Evolutionary conservation across 2,329 filamentous ascomycete species (phyloP).

Genomic region (Emergomyces orientalis): DNA sequence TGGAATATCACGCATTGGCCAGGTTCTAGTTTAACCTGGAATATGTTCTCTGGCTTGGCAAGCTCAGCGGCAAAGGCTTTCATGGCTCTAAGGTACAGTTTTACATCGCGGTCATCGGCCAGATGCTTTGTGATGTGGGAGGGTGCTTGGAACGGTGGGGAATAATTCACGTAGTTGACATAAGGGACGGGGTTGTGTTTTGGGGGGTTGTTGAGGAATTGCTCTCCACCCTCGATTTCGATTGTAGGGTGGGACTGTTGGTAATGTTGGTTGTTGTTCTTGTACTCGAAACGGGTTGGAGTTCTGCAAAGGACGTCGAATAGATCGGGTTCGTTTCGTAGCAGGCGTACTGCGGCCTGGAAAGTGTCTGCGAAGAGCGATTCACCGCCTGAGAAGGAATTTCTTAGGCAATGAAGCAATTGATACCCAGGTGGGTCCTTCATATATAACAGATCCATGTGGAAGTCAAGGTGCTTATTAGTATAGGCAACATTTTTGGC

Average conservation of each 20-base stretch:
- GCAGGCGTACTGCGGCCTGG: slow-evolving; percentile 42
- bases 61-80: slow-evolving; percentile 51
- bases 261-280: slow-evolving; percentile 56
- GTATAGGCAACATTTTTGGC: slow-evolving; percentile 94
- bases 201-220: background rate
- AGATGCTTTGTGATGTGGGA: slow-evolving; percentile 26
- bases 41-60: slow-evolving; percentile 50
- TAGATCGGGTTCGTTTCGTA: background rate
- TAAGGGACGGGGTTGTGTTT: background rate
- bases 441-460: slow-evolving; percentile 91
- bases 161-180: slow-evolving; percentile 53
- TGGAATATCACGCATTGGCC: slow-evolving; percentile 93
- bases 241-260: slow-evolving; percentile 50
- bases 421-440: slow-evolving; percentile 70
- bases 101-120: slow-evolving; percentile 3
- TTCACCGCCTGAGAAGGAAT: slow-evolving; percentile 68
- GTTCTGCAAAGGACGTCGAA: slow-evolving; percentile 35
- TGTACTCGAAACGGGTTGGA: slow-evolving; percentile 57
- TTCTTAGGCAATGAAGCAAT: slow-evolving; percentile 79
- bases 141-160: slow-evolving; percentile 67
- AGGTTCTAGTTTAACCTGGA: slow-evolving; percentile 62
- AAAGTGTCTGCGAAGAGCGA: slow-evolving; percentile 78
- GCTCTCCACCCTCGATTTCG: slow-evolving; percentile 24
- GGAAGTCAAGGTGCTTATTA: slow-evolving; percentile 67
- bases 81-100: slow-evolving; percentile 37